Conservation (phyloP, 352 stramenopile genomes). For the Phytophthora foliorum region DNA sequence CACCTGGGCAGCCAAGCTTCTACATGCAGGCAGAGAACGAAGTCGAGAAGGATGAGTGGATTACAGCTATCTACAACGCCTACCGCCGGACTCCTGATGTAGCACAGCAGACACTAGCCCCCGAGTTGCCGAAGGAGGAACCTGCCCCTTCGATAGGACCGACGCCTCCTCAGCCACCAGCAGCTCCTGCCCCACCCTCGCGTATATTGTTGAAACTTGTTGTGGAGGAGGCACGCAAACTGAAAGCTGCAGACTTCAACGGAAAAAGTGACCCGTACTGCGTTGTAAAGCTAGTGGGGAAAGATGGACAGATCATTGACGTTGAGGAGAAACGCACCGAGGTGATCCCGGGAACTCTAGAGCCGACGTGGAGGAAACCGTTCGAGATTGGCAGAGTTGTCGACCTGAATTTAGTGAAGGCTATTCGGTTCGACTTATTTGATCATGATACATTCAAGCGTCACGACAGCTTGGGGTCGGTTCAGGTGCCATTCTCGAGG, state of each 20-base stretch:
- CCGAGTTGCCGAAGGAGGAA: conserved; percentile 8
- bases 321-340: conserved; percentile 67
- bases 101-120: not conserved
- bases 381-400: conserved; percentile 62
- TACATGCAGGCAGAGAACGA: conserved; percentile 76
- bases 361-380: conserved; percentile 65
- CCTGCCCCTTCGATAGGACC: conserved; percentile 7
- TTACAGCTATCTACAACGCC: conserved; percentile 64
- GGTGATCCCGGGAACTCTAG: conserved; percentile 54
- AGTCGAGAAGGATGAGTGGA: conserved; percentile 72
- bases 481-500: conserved; percentile 62
- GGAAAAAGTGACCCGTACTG: conserved; percentile 82
- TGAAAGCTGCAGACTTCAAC: conserved; percentile 66
- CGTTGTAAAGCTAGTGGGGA: conserved; percentile 69
- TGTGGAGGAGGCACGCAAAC: conserved; percentile 60
- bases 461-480: conserved; percentile 66
- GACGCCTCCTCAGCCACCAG: conserved; percentile 18
- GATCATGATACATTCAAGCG: conserved; percentile 67
- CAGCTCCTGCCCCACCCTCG: conserved; percentile 18
- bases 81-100: conserved; percentile 54
- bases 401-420: conserved; percentile 62
- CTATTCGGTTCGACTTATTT: conserved; percentile 67
- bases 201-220: conserved; percentile 62
- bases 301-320: conserved; percentile 63
- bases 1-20: conserved; percentile 49